Base-by-base conservation (phyloP, 345 rosid genomes). In the Acer yangbiense region DNA sequence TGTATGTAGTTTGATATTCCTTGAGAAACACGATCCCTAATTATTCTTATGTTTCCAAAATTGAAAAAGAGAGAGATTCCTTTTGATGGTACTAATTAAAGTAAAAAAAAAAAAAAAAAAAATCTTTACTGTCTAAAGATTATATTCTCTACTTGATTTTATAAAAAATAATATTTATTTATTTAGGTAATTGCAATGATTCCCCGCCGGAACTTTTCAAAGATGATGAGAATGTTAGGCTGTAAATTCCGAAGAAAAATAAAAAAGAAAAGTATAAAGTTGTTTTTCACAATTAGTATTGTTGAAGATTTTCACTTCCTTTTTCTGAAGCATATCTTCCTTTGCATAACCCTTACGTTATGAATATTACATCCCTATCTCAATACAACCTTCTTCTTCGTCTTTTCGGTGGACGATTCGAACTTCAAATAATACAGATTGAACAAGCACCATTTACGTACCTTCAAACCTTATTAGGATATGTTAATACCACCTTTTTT, bases 41-140 rank as follows among this genome's bases (percentile, higher is more conserved):
- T 35, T 35, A 35, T 35, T 35, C 39, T 35, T 35, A 35, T 35
- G 6, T 6, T 35, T 35, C 39, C 39, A 35, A 35, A 35, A 35
- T 35, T 35, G 39, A 35, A 35, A 35, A 35, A 4, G 39, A 35
- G 39, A 35, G 39, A 35, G 5, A 35, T 35, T 35, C 39, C 39
- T 35, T 35, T 35, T 35, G 39, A 12, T 78, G 73, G 81, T 85
- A 75, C 77, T 65, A 67, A 82, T 50, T 50, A 35, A 35, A 35
- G 39, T 35, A 29, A 29, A 29, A 29, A 29, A 29, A 4, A 32
- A 32, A 76, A 82, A n/a, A 18, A 44, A 65, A 23, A 75, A 50
- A 68, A 21, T 78, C 81, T 67, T 23, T 81, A 55, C 81, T 61
- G 74, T 78, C 68, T 80, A 78, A 78, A 80, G 80, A 82, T 86